Percentiles rank a stretch among this genome's conserved stretches.
Conservation (phyloP, 2,329 filamentous ascomycete genomes). For the Exophiala dermatitidis region DNA sequence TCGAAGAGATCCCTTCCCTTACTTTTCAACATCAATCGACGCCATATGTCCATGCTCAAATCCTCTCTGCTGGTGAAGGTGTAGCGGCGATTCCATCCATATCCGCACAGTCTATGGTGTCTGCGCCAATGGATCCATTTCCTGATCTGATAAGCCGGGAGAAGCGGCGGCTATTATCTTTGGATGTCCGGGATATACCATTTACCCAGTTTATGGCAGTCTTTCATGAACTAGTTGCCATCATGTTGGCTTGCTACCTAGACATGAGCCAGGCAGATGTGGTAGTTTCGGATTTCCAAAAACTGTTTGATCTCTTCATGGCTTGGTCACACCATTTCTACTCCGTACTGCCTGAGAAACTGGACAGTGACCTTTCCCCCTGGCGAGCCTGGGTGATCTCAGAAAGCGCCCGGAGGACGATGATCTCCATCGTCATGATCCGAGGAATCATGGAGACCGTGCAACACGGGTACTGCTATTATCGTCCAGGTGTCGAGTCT, state of each 20-base stretch:
- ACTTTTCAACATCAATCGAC: constrained; percentile 17
- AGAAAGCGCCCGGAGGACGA: constrained; percentile 20
- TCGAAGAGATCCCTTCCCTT: constrained; percentile 11
- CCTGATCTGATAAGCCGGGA: not conserved
- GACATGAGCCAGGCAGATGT: constrained; percentile 1
- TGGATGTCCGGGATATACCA: constrained; percentile 4
- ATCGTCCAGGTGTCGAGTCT: constrained; percentile 22
- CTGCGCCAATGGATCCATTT: not conserved
- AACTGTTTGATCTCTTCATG: constrained; percentile 6
- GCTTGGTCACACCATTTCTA: constrained; percentile 14
- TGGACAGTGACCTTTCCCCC: constrained; percentile 13
- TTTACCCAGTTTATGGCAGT: constrained; percentile 11
- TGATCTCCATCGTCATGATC: constrained; percentile 14
- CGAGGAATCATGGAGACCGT: constrained; percentile 14
- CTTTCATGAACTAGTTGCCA: constrained; percentile 17
- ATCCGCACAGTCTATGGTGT: not conserved
- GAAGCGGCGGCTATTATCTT: constrained; percentile 2
- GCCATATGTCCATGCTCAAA: constrained; percentile 16
- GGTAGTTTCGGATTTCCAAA: constrained; percentile 1
- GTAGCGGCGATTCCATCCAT: not conserved
- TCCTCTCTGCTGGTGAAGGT: constrained; percentile 1
- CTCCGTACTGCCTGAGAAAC: constrained; percentile 6
- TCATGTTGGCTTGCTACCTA: constrained; percentile 8
- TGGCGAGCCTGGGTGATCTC: constrained; percentile 23
- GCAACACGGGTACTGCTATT: constrained; percentile 16